Base-by-base conservation (phyloP, 2,329 filamentous ascomycete genomes). In the Conoideocrella luteorostrata region DNA sequence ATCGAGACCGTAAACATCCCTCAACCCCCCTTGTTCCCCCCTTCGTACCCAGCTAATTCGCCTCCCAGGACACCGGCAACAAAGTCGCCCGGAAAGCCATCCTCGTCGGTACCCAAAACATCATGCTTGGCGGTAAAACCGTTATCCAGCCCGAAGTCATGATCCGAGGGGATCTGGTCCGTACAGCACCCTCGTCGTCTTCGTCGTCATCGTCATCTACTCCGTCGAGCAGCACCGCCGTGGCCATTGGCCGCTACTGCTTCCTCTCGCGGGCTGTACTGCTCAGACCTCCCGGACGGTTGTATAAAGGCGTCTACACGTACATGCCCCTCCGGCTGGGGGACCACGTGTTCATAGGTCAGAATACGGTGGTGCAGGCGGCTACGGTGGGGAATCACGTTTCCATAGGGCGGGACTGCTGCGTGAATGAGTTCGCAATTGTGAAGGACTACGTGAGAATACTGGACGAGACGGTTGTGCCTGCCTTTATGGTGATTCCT, bases 131-230 rank as follows among this genome's bases (percentile, higher is more conserved):
- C 54, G 93, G 93, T 50, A 95, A 88, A 67, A 95, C 90, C 1
- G 88, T 97, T 50, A 95, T 98, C 59, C 89, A 95, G 74, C 85
- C 89, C 50, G 90, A 95, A 60, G 91, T 89, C 56, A 89, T 93
- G 66, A 88, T 98, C 60, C 84, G 93, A 38, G 93, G 91, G 35
- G 93, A 98, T 60, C 78, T 98, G 15, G 77, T 84, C 34, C 78
- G 73, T 42, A 80, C 74, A 7, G 71, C 67, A 7, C 68, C 72
- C 3, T 59, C 69, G 1, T 67, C 68, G 6, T 57, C 64, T 3
- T 59, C 61, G 2, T 56, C 60, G 20, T 56, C 61, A 7, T 50
- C 59, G 13, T 63, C 62, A 26, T 54, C 60, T 17, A 64, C 69
- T 2, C 65, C 74, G 1, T 71, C 57, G 41, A 79, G 61, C 61